Evolutionary conservation across 73 alveolate genomes (phyloP), one percentile per base, ranked within the genome.

Genomic region (Stentor roeselii): DNA sequence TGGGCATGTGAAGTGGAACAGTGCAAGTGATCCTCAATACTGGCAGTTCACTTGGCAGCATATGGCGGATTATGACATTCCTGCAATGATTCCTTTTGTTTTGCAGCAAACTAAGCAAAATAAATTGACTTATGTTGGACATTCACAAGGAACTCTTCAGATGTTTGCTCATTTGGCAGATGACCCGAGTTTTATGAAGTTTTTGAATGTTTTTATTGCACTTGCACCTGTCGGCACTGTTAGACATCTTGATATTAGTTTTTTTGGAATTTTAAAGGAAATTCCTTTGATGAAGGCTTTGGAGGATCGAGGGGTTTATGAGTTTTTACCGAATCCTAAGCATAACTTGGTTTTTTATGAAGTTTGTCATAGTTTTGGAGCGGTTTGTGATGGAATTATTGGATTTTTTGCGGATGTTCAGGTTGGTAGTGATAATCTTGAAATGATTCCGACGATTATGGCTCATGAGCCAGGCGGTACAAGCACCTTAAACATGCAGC

Each of bases 1-100:
- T 59, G 59, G 60, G 27, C 91, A 90, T 67, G 38, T 80, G 3
- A 87, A 95, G 58, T 58, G 74, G 74, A 58, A 58, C n/a, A n/a
- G n/a, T n/a, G n/a, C n/a, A n/a, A n/a, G n/a, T 58, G 84, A 86
- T 83, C 78, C 76, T 61, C 50, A 89, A 87, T 97, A 86, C 88
- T 95, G 99, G 99, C 92, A 91, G 76, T 95, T 95, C 85, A 84
- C 93, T n/a, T 91, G 88, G 75, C 94, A 90, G 61, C 98, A 96
- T 58, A 86, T 96, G 92, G 98, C 97, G 0, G 86, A 78, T 61
- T 77, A 90, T n/a, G n/a, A n/a, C n/a, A n/a, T n/a, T n/a, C 83
- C 91, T 30, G 96, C 98, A 0, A 84, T 58, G 21, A 88, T 96
- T 35, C 90, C 87, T 59, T 95, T 84, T 84, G 88, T 96, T 39